Conservation (phyloP, 139 green algal genomes). For the Chlamydomonas schloesseri region DNA sequence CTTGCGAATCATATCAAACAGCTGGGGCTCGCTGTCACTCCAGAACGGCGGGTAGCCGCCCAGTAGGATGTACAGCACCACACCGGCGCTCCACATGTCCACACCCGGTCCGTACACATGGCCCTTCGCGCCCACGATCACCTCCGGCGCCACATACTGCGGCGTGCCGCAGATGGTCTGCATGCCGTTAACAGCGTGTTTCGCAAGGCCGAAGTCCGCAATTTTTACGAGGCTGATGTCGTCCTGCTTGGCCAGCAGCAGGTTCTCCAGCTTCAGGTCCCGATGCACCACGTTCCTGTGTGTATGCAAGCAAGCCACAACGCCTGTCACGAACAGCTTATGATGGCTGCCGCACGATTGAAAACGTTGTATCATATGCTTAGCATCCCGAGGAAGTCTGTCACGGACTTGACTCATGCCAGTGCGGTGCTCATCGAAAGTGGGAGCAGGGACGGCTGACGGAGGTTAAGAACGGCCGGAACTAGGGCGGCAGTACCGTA, state of each 20-base stretch:
- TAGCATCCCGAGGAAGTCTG: too few species aligned
- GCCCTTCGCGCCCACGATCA: constrained; percentile 74
- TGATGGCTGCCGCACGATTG: too few species aligned
- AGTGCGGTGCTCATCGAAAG: too few species aligned
- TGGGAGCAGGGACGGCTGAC: too few species aligned
- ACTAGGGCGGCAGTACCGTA: too few species aligned
- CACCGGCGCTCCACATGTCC: constrained; percentile 85
- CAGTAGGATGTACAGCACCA: constrained; percentile 91
- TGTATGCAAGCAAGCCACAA: neutral
- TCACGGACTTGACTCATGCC: too few species aligned
- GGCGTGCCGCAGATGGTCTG: constrained; percentile 92
- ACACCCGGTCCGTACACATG: constrained; percentile 61
- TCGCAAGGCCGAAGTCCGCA: constrained; percentile 93
- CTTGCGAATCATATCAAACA: constrained; percentile 90
- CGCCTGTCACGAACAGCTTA: too few species aligned
- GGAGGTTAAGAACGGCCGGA: too few species aligned
- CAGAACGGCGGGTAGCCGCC: constrained; percentile 94
- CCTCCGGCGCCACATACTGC: constrained; percentile 94
- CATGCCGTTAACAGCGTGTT: constrained; percentile 72
- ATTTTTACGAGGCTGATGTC: constrained; percentile 80
- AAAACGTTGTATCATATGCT: too few species aligned
- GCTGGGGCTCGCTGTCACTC: constrained; percentile 86
- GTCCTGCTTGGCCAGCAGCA: constrained; percentile 80
- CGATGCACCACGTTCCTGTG: constrained; percentile 83
- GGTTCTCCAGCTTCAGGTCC: constrained; percentile 97